phyloP scores from a whole-genome alignment of 2,329 filamentous ascomycete genomes.

The Thermothelomyces thermophilus region DNA sequence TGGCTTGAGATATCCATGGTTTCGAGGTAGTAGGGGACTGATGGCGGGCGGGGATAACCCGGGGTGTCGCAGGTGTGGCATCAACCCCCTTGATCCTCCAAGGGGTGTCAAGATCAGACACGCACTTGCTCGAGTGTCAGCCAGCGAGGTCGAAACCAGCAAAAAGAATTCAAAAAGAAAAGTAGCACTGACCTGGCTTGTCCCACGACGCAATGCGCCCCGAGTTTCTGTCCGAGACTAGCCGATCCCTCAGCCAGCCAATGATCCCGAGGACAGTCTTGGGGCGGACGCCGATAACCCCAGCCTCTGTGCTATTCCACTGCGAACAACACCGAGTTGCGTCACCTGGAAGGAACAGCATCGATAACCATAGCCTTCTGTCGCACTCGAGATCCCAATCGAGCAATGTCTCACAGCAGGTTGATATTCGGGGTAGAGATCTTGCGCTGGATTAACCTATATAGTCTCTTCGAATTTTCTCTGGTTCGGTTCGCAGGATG shows the following conservation, averaged over 20 bases:
- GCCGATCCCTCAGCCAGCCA: not conserved
- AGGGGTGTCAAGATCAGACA: too few species aligned
- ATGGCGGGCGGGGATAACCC: not conserved
- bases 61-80: not conserved
- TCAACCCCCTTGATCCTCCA: too few species aligned
- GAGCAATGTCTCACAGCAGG: not conserved
- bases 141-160: not conserved
- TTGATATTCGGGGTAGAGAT: not conserved
- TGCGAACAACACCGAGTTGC: constrained; percentile 8
- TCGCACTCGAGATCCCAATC: not conserved
- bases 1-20: constrained; percentile 15
- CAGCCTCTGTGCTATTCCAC: constrained; percentile 5
- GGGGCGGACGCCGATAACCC: not conserved
- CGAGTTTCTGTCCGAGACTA: constrained; percentile 1
- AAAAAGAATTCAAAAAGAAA: not conserved
- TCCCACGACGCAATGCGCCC: not conserved
- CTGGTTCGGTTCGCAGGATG: too few species aligned
- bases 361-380: constrained; percentile 2
- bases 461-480: too few species aligned
- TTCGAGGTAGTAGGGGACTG: too few species aligned
- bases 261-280: not conserved
- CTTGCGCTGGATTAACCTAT: not conserved
- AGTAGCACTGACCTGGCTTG: not conserved
- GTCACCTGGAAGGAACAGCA: constrained; percentile 10
- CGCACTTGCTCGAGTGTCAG: not conserved